A percentile compares a stretch with the other conserved stretches of the same genome.
Conservation (phyloP, 768 basidiomycete genomes). For the Cystobasidium ongulense region DNA sequence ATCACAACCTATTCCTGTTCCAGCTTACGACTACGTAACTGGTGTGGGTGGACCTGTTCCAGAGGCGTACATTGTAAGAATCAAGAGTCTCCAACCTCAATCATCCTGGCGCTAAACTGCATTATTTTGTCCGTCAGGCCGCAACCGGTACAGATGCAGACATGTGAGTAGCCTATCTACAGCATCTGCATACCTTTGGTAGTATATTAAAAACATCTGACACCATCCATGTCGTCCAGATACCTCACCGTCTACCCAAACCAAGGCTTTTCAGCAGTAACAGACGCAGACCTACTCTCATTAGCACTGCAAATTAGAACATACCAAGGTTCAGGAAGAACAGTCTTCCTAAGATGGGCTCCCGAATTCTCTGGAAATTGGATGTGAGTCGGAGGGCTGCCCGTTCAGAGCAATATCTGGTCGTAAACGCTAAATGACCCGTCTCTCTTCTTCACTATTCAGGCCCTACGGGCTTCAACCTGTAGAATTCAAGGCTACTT, state of each 20-base stretch:
- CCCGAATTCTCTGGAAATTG: constrained; percentile 43
- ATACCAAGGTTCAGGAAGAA: constrained; percentile 31
- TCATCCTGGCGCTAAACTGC: not conserved
- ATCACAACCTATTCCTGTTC: constrained; percentile 32
- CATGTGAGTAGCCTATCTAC: constrained; percentile 3
- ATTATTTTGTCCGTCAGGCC: not conserved
- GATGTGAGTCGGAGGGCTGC: constrained; percentile 21
- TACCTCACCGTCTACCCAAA: constrained; percentile 42
- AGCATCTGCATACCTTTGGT: not conserved
- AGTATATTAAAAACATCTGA: no score
- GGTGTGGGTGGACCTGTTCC: constrained; percentile 21
- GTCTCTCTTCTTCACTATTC: not conserved
- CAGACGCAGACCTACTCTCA: constrained; percentile 37
- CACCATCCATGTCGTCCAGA: not conserved
- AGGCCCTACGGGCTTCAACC: constrained; percentile 39
- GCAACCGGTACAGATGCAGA: constrained; percentile 27
- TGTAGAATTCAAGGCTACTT: constrained; percentile 34
- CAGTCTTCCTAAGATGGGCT: constrained; percentile 42
- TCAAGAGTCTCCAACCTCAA: not conserved
- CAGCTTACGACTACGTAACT: constrained; percentile 32
- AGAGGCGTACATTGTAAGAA: constrained; percentile 14
- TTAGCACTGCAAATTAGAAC: constrained; percentile 39
- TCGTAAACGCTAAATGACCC: no score
- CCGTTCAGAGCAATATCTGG: no score
- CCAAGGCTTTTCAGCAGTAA: constrained; percentile 37